Evolutionary conservation across 1,139 yeast genomes (phyloP), one percentile per base, ranked within the genome.

Genomic region (Candida glucosophila): DNA sequence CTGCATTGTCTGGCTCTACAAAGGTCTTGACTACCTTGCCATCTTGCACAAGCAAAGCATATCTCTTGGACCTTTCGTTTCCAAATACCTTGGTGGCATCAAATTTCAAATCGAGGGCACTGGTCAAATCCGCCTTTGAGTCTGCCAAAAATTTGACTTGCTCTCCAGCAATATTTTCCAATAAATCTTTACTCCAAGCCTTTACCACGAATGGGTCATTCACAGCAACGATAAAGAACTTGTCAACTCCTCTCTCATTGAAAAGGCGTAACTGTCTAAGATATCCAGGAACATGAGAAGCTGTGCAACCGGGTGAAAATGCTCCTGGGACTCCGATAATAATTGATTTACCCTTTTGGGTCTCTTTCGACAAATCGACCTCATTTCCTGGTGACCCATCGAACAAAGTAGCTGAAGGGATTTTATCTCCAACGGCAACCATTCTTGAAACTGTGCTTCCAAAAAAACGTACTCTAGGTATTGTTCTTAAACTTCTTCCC

Each of bases 251-350:
- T 56, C 80, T 78, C 20, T 61, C 63, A 33, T 67, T 59, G 47
- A 85, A 74, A 14, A 66, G 60, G 7, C 59, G 48, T 29, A 67
- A 49, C 27, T 64, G 49, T 33, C 60, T 57, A 41, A 82, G 49
- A 52, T 72, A 85, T 4, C 90, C 93, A 5, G 95, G 95, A 26
- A 85, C 70, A 46, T 82, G 94, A 17, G 69, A 53, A 12, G 77
- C 73, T 17, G 88, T 67, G 52, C 95, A 85, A 2, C 85, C 92
- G 23, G 93, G 88, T 3, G 93, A 78, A 47, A 78, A 85, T 1
- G 95, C 95, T 12, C 95, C 95, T 23, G 95, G 95, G 22, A 85
- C 83, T 28, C 93, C 94, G 25, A 85, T 67, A 28, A 85, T 55
- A 20, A 85, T 48, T 22, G 73, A 58, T 47, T 74, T 77, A 22